These are phyloP conservation scores for Pseudogymnoascus sp. DNA, from an alignment of 2,329 filamentous ascomycete species.

Conservation along the genomic window DNA sequence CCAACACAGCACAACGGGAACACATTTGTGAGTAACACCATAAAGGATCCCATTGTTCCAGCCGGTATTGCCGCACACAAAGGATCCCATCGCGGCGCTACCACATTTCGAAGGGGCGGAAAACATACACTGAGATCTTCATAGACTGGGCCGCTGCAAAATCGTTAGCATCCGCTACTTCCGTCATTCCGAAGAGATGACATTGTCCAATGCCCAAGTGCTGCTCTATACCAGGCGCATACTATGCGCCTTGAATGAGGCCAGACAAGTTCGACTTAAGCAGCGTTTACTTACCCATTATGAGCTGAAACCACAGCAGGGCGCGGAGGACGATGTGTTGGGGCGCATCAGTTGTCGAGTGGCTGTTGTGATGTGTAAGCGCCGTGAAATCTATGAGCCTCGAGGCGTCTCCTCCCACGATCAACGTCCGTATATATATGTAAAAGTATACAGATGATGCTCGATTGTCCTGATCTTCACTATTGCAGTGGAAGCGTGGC, in stretches of 20 bases:
- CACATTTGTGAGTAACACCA: not conserved
- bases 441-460: not conserved
- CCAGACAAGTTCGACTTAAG: not conserved
- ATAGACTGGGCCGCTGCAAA: not conserved
- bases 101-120: constrained; percentile 27
- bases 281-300: constrained; percentile 3
- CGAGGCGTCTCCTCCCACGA: not conserved
- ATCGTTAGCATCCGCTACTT: not conserved
- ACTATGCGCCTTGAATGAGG: not conserved
- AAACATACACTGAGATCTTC: constrained; percentile 31
- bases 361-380: not conserved
- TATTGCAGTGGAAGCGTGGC: not conserved
- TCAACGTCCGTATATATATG: not conserved
- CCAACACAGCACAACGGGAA: not conserved
- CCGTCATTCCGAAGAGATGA: not conserved
- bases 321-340: not conserved
- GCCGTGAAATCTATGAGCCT: not conserved
- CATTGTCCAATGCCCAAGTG: not conserved
- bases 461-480: not conserved
- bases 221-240: not conserved
- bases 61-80: not conserved
- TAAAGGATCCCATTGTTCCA: not conserved
- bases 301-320: not conserved
- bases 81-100: not conserved
- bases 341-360: not conserved